phyloP scores from a whole-genome alignment of 1,284 basidiomycete species.

The Tylopilus orsonianus region DNA sequence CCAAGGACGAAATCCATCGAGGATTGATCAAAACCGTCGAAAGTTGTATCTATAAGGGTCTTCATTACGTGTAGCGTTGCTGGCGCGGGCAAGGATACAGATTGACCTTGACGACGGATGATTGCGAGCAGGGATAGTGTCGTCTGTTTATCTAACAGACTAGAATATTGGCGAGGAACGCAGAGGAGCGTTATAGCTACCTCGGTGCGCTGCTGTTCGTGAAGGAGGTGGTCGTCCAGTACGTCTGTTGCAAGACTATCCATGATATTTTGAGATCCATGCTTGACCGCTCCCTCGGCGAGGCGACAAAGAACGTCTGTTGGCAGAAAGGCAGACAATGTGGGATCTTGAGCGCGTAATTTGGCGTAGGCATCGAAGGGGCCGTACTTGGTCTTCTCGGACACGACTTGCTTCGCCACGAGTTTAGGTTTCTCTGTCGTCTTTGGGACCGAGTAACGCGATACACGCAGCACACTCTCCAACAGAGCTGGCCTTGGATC shows the following conservation, averaged over 20 bases:
- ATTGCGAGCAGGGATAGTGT: constrained; percentile 28
- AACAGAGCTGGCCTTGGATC: constrained; percentile 18
- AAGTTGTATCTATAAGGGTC: constrained; percentile 15
- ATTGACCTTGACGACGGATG: constrained; percentile 21
- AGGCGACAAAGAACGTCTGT: constrained; percentile 29
- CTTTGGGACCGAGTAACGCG: constrained; percentile 30
- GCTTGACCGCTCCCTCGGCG: constrained; percentile 30
- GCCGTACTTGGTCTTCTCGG: constrained; percentile 18
- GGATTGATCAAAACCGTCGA: constrained; percentile 18
- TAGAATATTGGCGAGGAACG: constrained; percentile 20
- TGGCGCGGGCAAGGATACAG: constrained; percentile 15
- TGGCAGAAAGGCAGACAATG: constrained; percentile 26
- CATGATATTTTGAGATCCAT: constrained; percentile 35
- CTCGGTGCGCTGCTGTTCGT: constrained; percentile 21
- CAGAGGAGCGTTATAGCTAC: constrained; percentile 32
- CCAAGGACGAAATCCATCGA: constrained; percentile 19
- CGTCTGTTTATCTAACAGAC: constrained; percentile 23
- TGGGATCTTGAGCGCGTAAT: constrained; percentile 28
- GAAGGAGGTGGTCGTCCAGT: constrained; percentile 30
- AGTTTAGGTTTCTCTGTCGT: constrained; percentile 8
- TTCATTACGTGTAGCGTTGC: constrained; percentile 25
- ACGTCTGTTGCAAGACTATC: constrained; percentile 38
- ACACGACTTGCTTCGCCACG: constrained; percentile 12
- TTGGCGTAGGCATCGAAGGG: constrained; percentile 31
- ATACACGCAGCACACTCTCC: constrained; percentile 31